A percentile compares a stretch with the other conserved stretches of the same genome.
These are phyloP conservation scores for Venturiaceae sp. DNA, from an alignment of 2,329 filamentous ascomycete genomes.

Conservation along the genomic window DNA sequence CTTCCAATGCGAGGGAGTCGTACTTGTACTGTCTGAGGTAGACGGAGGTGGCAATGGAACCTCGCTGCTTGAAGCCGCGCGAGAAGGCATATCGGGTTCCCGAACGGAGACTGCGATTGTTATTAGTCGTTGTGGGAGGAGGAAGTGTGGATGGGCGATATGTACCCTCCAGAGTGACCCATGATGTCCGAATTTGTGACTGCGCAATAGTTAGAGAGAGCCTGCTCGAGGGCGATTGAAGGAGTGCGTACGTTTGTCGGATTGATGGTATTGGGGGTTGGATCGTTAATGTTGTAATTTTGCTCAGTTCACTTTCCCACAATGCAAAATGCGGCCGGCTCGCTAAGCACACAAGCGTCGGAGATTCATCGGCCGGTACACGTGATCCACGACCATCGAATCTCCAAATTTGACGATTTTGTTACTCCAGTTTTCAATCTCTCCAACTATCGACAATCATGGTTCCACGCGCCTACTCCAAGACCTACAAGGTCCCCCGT, in stretches of 20 bases:
- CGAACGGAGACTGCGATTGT: slow-evolving; percentile 22
- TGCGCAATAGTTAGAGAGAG: not conserved
- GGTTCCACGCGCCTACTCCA: slow-evolving; percentile 69
- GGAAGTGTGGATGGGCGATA: not conserved
- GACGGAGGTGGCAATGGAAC: slow-evolving; percentile 84
- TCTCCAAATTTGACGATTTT: no score
- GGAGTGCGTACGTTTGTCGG: not conserved
- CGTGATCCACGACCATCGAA: no score
- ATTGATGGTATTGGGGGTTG: not conserved
- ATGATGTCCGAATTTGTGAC: slow-evolving; percentile 24
- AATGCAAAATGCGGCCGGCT: not conserved
- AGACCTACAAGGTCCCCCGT: slow-evolving; percentile 98
- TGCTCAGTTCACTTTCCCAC: not conserved
- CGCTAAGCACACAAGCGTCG: no score
- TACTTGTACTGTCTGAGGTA: slow-evolving; percentile 92
- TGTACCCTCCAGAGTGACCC: slow-evolving; percentile 40
- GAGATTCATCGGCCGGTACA: no score
- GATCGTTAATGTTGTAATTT: not conserved
- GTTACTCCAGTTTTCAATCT: not conserved
- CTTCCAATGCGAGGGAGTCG: slow-evolving; percentile 19
- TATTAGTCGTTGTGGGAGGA: slow-evolving; percentile 1
- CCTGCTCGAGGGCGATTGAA: not conserved
- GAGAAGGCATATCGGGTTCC: slow-evolving; percentile 64
- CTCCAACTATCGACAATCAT: slow-evolving; percentile 25
- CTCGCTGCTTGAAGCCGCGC: slow-evolving; percentile 89